Conservation (phyloP, 306 rosid genomes). For the Malus fusca region DNA sequence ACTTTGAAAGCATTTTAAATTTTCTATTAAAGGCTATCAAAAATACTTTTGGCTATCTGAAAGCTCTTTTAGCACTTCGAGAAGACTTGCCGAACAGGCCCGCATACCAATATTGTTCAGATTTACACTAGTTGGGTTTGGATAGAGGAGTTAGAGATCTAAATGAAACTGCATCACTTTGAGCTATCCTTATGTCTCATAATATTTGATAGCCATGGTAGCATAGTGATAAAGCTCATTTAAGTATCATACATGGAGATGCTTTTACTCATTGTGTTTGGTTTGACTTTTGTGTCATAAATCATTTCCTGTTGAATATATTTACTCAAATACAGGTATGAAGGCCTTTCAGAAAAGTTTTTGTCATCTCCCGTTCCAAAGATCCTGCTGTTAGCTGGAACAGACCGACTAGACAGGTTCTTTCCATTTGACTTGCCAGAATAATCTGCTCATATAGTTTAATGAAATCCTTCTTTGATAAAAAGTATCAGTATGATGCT, state of each 20-base stretch:
- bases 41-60: background rate
- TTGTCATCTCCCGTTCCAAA: constrained; percentile 78
- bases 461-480: background rate
- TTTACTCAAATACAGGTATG: constrained; percentile 56
- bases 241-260: background rate
- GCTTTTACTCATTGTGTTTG: background rate
- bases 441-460: background rate
- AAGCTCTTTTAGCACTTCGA: background rate
- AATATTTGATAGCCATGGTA: background rate
- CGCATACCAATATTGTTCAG: background rate
- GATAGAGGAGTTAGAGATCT: background rate
- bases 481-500: background rate
- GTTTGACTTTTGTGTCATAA: background rate
- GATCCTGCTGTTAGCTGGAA: constrained; percentile 87
- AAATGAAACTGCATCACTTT: background rate
- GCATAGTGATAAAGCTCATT: background rate
- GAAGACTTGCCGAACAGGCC: background rate
- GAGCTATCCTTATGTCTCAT: background rate
- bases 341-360: constrained; percentile 90
- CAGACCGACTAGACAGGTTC: constrained; percentile 96
- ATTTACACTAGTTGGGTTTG: background rate
- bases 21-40: background rate
- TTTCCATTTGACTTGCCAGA: constrained; percentile 1
- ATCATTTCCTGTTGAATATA: background rate
- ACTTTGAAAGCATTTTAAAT: background rate